These are phyloP conservation scores for Penicillium occitanis DNA, from an alignment of 2,329 filamentous ascomycete species.

Conservation along the genomic window DNA sequence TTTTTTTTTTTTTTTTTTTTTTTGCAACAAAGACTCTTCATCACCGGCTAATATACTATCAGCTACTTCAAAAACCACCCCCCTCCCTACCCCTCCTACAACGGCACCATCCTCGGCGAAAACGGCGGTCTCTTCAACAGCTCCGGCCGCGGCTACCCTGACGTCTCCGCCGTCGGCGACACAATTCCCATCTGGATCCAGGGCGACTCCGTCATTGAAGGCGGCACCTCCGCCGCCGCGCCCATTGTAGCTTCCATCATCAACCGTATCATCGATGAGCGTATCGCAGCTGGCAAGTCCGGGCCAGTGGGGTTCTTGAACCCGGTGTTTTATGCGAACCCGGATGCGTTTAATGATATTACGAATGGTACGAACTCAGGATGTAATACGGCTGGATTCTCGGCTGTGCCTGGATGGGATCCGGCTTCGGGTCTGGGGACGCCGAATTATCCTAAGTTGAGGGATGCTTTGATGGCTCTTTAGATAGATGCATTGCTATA, in stretches of 20 bases:
- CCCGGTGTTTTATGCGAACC: constrained; percentile 14
- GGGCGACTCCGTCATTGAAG: background rate
- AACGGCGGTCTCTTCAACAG: constrained; percentile 44
- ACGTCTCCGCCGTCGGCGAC: constrained; percentile 55
- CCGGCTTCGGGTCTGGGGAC: constrained; percentile 35
- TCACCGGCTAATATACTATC: background rate
- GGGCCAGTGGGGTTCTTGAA: constrained; percentile 18
- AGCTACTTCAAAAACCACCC: constrained; percentile 20
- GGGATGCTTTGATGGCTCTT: constrained; percentile 16
- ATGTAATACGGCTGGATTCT: constrained; percentile 14
- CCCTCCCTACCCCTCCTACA: constrained; percentile 20
- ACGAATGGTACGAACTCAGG: constrained; percentile 11
- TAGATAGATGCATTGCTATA: background rate
- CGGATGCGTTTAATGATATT: constrained; percentile 17
- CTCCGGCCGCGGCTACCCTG: constrained; percentile 61
- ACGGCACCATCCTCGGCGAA: constrained; percentile 13
- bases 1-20: too few species aligned
- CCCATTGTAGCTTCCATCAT: constrained; percentile 61
- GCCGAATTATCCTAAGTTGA: constrained; percentile 24
- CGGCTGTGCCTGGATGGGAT: constrained; percentile 30
- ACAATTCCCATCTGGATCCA: constrained; percentile 9
- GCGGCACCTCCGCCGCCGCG: constrained; percentile 47
- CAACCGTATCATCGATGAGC: constrained; percentile 62
- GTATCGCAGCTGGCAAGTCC: constrained; percentile 52
- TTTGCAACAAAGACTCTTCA: too few species aligned